A percentile compares a stretch with the other conserved stretches of the same genome.
Evolutionary conservation across 1,284 basidiomycete species (phyloP).

Genomic region (Laetiporus sulphureus): DNA sequence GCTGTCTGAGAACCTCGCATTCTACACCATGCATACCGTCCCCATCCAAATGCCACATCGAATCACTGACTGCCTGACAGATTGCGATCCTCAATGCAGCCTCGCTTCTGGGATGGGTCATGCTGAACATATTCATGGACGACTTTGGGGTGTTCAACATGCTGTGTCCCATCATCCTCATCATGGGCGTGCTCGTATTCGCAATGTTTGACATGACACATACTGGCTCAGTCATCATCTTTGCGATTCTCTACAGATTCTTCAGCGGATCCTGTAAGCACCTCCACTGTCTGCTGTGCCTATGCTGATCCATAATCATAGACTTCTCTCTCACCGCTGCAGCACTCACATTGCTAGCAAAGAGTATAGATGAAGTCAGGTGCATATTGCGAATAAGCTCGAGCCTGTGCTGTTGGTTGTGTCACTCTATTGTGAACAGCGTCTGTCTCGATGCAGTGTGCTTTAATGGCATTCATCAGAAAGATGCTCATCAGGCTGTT

Average conservation of each 20-base stretch:
- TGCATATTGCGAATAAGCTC: not conserved
- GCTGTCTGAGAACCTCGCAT: constrained; percentile 14
- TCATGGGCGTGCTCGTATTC: constrained; percentile 13
- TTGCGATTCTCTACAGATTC: constrained; percentile 20
- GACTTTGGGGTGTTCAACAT: constrained; percentile 15
- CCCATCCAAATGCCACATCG: not conserved
- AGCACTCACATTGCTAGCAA: not conserved
- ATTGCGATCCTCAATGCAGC: constrained; percentile 16
- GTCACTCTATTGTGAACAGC: not conserved
- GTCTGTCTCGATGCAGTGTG: constrained; percentile 4
- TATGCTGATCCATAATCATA: constrained; percentile 14
- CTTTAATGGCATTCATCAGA: too few relatives aligned
- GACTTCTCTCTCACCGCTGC: not conserved
- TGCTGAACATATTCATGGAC: constrained; percentile 16
- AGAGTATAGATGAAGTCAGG: not conserved
- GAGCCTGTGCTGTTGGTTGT: not conserved
- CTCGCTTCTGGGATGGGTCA: constrained; percentile 11
- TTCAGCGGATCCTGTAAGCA: constrained; percentile 19
- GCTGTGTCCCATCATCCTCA: constrained; percentile 7
- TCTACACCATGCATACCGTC: constrained; percentile 12
- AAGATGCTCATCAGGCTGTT: too few relatives aligned
- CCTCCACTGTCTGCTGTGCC: not conserved
- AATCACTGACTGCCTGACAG: constrained; percentile 6
- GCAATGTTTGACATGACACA: constrained; percentile 14
- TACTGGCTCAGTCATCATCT: constrained; percentile 11